Evolutionary conservation across 2,329 filamentous ascomycete genomes (phyloP), one percentile per base, ranked within the genome.

Genomic region (Thielaviopsis musarum): DNA sequence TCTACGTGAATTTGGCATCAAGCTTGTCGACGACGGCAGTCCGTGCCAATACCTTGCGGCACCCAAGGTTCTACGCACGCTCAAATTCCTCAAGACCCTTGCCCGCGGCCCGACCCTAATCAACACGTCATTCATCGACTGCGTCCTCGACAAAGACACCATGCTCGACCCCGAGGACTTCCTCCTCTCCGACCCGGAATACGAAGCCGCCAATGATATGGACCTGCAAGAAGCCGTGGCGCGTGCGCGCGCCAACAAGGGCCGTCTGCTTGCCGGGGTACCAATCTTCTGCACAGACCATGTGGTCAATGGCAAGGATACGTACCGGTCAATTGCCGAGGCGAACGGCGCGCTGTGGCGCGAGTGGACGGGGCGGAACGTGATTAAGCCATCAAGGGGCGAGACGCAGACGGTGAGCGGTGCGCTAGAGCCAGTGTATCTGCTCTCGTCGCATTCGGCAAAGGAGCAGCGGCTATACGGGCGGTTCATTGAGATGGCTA

Each of bases 31-130:
- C 65, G 87, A 95, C 67, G 82, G 83, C 26, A 79, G 81, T 54
- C 78, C 81, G 52, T 93, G 88, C 68, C 88, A 91, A 66, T 88
- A 95, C 68, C 80, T 98, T 12, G 90, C 89, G 38, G 91, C 91
- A 3, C 93, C 91, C 0, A 80, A 83, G 51, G 82, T 97, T 62
- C 81, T 96, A 38, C 85, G 93, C 45, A 98, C 93, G 0, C 83
- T 88, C 69, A 98, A 98, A 68, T 98, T 98, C 68, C 83, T 97
- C 56, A 86, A 85, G 62, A 89, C 90, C 13, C 74, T 98, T 28
- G 90, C 93, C 19, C 83, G 82, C 61, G 90, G 87, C 0, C 88
- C 90, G 0, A 78, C 80, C 1, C 80, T 97, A 52, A 79, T 97
- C 58, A 83, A 83, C 53, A 86, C 85, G 0, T 77, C 80, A 9